These are phyloP conservation scores for Lachnum nothofagi DNA, from an alignment of 2,329 filamentous ascomycete species.

Conservation along the genomic window DNA sequence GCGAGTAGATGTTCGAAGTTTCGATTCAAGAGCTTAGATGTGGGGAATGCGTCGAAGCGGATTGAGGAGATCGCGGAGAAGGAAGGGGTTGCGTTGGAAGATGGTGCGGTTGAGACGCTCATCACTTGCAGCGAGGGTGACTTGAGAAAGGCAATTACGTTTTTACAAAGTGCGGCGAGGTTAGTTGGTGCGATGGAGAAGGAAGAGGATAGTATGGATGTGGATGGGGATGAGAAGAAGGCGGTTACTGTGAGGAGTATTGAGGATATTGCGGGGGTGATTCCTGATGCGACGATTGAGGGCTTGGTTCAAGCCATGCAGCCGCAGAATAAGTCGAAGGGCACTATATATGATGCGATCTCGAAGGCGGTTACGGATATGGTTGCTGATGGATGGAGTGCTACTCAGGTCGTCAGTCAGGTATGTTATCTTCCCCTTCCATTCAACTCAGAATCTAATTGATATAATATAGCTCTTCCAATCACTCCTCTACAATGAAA, in stretches of 20 bases:
- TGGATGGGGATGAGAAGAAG: conserved; percentile 57
- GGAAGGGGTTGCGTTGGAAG: conserved; percentile 71
- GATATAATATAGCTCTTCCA: conserved; percentile 63
- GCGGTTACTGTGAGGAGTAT: conserved; percentile 72
- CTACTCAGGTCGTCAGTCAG: conserved; percentile 78
- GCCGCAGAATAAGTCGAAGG: conserved; percentile 58
- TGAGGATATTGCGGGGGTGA: conserved; percentile 93
- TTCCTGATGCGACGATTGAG: conserved; percentile 71
- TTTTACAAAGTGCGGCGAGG: conserved; percentile 86
- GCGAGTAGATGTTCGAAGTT: conserved; percentile 95
- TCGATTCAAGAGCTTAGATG: conserved; percentile 91
- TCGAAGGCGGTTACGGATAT: conserved; percentile 80
- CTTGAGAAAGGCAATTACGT: conserved; percentile 92
- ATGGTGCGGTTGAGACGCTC: conserved; percentile 75
- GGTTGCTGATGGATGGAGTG: conserved; percentile 95
- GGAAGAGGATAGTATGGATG: conserved; percentile 41
- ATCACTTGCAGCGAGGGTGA: conserved; percentile 90
- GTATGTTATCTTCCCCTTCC: conserved; percentile 39
- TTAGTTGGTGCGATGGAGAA: conserved; percentile 63
- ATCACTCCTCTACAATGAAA: conserved; percentile 75
- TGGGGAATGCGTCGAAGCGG: conserved; percentile 72
- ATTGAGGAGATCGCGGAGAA: conserved; percentile 75
- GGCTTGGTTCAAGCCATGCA: conserved; percentile 69
- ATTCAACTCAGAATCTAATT: background rate
- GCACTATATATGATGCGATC: conserved; percentile 65